Evolutionary conservation across 305 asterid species (phyloP).

Genomic region (Petunia hybrid): DNA sequence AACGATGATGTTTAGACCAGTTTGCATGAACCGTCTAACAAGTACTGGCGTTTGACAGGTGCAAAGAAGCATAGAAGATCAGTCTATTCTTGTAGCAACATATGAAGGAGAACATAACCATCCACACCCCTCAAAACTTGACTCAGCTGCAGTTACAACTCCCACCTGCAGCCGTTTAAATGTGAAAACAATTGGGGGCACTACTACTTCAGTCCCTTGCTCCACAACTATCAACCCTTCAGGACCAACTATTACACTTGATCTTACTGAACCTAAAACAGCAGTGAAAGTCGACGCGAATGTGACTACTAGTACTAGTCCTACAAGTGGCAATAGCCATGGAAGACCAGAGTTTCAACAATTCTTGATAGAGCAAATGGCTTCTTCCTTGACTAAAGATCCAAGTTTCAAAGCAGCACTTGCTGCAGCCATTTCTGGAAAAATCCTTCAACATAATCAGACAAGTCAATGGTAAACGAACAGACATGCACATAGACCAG

Average conservation of each 20-base stretch:
- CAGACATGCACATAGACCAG: not conserved
- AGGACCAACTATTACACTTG: constrained; percentile 56
- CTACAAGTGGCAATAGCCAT: constrained; percentile 11
- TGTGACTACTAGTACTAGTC: constrained; percentile 23
- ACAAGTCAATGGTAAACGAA: constrained; percentile 43
- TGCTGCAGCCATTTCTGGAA: constrained; percentile 79
- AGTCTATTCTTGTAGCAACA: constrained; percentile 77
- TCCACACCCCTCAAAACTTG: constrained; percentile 63
- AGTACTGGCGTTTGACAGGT: constrained; percentile 54
- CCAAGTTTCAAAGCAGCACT: constrained; percentile 73
- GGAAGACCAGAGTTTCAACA: constrained; percentile 58
- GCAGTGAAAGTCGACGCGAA: constrained; percentile 32
- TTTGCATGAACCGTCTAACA: not conserved
- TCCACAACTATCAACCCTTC: constrained; percentile 47
- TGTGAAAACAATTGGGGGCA: constrained; percentile 39
- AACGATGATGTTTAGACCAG: not conserved
- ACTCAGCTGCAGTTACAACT: constrained; percentile 23
- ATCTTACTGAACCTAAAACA: constrained; percentile 56
- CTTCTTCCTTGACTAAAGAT: constrained; percentile 74
- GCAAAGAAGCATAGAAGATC: constrained; percentile 90
- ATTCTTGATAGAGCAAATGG: constrained; percentile 87
- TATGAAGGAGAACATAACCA: constrained; percentile 98
- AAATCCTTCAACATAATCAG: constrained; percentile 53
- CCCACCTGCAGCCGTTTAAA: constrained; percentile 26
- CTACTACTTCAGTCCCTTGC: constrained; percentile 49